These are phyloP conservation scores for Plasmodium inui DNA, from an alignment of 169 alveolate genomes.

Conservation along the genomic window DNA sequence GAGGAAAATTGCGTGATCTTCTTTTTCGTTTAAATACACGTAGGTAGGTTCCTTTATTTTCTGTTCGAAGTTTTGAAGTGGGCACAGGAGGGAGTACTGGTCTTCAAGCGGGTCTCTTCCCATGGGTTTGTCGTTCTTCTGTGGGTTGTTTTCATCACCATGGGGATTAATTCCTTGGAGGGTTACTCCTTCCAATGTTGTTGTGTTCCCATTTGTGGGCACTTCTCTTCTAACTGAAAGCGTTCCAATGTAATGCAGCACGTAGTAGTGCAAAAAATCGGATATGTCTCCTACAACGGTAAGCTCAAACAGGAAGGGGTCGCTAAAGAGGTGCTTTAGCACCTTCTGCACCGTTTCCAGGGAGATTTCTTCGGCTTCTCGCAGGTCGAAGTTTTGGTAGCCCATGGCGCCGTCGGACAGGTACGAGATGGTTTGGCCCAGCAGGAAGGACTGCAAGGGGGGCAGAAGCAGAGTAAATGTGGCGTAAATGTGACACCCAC, in stretches of 20 bases:
- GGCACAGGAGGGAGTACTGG: conserved; percentile 43
- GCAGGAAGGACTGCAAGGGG: conserved; percentile 73
- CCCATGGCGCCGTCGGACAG: conserved; percentile 80
- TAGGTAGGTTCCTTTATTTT: conserved; percentile 69
- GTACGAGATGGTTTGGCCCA: conserved; percentile 80
- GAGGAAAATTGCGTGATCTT: conserved; percentile 87
- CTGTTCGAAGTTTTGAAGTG: conserved; percentile 41
- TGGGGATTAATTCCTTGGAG: background rate
- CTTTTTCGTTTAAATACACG: conserved; percentile 82
- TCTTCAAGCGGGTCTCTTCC: background rate
- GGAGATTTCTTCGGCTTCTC: conserved; percentile 27
- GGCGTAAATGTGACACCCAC: background rate
- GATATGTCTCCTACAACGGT: conserved; percentile 64
- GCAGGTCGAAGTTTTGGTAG: conserved; percentile 77
- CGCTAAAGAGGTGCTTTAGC: conserved; percentile 46
- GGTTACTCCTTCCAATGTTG: background rate
- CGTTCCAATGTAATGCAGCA: conserved; percentile 54
- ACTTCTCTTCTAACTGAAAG: background rate
- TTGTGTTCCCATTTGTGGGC: background rate
- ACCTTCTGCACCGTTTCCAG: conserved; percentile 76
- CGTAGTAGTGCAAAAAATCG: conserved; percentile 41
- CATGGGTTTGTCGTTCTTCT: background rate
- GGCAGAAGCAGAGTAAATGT: background rate
- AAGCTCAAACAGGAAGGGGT: conserved; percentile 56
- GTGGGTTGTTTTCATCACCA: background rate